These are phyloP conservation scores for Pseudophaeomoniella oleicola DNA, from an alignment of 2,329 filamentous ascomycete species.

Conservation along the genomic window DNA sequence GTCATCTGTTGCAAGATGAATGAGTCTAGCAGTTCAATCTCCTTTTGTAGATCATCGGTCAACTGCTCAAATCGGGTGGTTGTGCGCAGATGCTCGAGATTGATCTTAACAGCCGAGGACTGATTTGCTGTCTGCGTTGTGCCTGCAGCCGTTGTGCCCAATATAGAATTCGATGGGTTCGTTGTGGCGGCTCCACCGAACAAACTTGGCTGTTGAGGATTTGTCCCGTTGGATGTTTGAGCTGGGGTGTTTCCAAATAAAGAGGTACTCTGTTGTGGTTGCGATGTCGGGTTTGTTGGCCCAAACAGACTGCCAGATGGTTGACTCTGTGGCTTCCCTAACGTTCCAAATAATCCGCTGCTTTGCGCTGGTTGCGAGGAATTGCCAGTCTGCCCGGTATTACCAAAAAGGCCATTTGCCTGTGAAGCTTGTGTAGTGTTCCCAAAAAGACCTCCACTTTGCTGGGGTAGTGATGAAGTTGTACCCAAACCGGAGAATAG, in stretches of 20 bases:
- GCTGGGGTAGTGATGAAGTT: constrained; percentile 10
- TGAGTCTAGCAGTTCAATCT: constrained; percentile 65
- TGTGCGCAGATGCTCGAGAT: constrained; percentile 61
- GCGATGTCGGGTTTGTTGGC: constrained; percentile 12
- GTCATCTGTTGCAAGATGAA: constrained; percentile 68
- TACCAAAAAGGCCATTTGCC: constrained; percentile 13
- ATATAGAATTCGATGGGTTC: neutral
- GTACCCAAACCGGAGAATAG: constrained; percentile 11
- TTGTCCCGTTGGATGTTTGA: constrained; percentile 3
- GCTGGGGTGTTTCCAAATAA: neutral
- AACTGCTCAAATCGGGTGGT: constrained; percentile 90
- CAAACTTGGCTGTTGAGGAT: constrained; percentile 4
- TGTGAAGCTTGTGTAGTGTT: constrained; percentile 11
- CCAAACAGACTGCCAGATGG: constrained; percentile 6
- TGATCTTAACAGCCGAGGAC: constrained; percentile 61
- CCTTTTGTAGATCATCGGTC: constrained; percentile 61
- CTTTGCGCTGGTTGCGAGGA: constrained; percentile 1
- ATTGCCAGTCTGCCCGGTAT: constrained; percentile 10
- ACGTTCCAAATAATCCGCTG: constrained; percentile 17
- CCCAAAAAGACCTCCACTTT: constrained; percentile 15
- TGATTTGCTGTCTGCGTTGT: constrained; percentile 32
- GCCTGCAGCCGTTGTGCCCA: constrained; percentile 24
- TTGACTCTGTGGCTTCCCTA: constrained; percentile 9
- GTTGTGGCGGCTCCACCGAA: constrained; percentile 3
- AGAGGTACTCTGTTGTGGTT: neutral